Base-by-base conservation (phyloP, 192 early-diverging fungal genomes). In the Umbelopsis ramanniana region DNA sequence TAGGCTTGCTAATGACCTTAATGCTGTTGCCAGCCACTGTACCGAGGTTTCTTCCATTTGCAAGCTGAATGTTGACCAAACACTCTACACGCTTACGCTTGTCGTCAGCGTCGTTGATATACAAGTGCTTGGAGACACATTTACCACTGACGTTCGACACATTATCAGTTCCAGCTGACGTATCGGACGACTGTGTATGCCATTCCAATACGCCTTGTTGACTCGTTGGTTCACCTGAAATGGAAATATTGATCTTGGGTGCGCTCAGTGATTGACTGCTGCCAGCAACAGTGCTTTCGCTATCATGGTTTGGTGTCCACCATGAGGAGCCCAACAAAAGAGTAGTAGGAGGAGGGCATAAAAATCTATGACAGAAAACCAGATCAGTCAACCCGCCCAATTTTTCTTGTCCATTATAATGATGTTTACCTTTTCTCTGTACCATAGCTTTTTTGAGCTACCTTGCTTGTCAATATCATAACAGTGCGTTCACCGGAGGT, bases 361-460 rank as follows among this genome's bases (percentile, higher is more conserved):
- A 73, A 69, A 95, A 95, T 76, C 85, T 86, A 69, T 17, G 19
- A 37, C 23, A 19, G 17, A 19, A 37, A 17, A 12, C 17, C 19
- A 17, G 2, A 26, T 52, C 2, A 50, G 48, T 19, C 15, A 48
- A 48, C 33, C 21, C n/a, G n/a, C n/a, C n/a, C n/a, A n/a, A n/a
- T 55, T 68, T 40, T 40, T 40, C 38, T 6, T 40, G 38, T 8
- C 29, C 29, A 29, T 29, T 29, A 29, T 29, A 2, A 29, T 29
- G 29, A 29, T 29, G 29, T 47, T 67, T 74, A 89, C 82, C 95
- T 85, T 79, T 96, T 96, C 70, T 97, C 96, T 21, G 89, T 92
- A 9, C 95, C 96, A 71, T 97, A 97, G 9, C 90, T 92, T 60
- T 97, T 97, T 84, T 97, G 96, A 2, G 91, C 95, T 1, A 96